Percentiles rank a stretch among this genome's conserved stretches.
Evolutionary conservation across 2,329 filamentous ascomycete species (phyloP).

Genomic region (Zelopaecilomyces penicillatus): DNA sequence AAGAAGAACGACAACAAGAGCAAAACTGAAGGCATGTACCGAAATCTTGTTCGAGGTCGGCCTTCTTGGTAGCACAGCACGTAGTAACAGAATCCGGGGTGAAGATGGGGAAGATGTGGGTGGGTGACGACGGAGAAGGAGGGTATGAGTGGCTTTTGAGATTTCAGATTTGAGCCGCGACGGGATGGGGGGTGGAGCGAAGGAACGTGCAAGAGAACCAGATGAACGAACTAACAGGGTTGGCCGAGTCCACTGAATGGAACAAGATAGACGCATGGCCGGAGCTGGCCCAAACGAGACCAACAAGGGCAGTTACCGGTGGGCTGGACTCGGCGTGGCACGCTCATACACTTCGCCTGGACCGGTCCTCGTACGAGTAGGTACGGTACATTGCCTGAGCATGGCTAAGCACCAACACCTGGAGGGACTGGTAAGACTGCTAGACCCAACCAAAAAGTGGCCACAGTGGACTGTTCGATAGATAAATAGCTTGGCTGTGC

Average conservation of each 20-base stretch:
- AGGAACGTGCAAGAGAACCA: constrained; percentile 1
- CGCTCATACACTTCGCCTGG: no score
- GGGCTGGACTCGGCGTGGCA: constrained; percentile 12
- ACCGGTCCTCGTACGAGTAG: no score
- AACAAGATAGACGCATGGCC: constrained; percentile 7
- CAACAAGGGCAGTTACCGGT: constrained; percentile 12
- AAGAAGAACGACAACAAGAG: background rate
- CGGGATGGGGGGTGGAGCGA: background rate
- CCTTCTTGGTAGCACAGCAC: background rate
- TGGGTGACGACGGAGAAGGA: constrained; percentile 4
- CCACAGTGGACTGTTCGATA: constrained; percentile 9
- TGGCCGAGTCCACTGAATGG: constrained; percentile 7
- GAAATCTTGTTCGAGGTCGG: background rate
- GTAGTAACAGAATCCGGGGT: constrained; percentile 7
- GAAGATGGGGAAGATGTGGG: constrained; percentile 8
- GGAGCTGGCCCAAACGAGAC: constrained; percentile 13
- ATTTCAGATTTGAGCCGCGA: constrained; percentile 14
- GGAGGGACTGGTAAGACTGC: no score
- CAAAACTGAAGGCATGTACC: background rate
- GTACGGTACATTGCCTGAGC: no score
- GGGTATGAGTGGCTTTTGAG: constrained; percentile 18
- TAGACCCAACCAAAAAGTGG: constrained; percentile 1
- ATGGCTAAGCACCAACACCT: no score
- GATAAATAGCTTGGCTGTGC: background rate
- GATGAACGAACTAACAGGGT: constrained; percentile 4